Evolutionary conservation across 1,284 basidiomycete species (phyloP).

Genomic region (Puccinia triticina): DNA sequence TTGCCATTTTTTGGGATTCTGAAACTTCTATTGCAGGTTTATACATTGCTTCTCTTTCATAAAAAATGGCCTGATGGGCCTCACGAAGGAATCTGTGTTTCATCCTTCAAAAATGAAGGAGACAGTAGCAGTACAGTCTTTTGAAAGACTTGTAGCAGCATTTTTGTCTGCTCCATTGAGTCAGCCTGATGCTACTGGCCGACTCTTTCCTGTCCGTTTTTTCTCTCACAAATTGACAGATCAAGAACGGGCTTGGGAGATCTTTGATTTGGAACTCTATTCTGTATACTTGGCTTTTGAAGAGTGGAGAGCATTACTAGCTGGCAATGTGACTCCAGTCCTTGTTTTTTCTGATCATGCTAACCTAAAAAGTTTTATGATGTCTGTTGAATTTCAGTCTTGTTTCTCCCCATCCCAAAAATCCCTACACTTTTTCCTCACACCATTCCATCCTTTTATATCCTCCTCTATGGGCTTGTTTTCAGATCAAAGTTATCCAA

Average conservation of each 20-base stretch:
- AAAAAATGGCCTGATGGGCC: not conserved
- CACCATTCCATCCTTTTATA: too few species aligned
- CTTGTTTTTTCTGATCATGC: constrained; percentile 41
- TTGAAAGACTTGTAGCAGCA: not conserved
- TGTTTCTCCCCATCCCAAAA: too few species aligned
- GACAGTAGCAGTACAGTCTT: not conserved
- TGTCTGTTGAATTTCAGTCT: too few species aligned
- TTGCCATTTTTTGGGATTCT: constrained; percentile 8
- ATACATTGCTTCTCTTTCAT: not conserved
- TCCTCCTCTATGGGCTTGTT: too few species aligned
- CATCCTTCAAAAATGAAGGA: not conserved
- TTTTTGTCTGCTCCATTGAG: constrained; percentile 4
- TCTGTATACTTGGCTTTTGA: too few species aligned
- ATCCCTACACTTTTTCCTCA: too few species aligned
- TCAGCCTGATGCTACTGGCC: constrained; percentile 9
- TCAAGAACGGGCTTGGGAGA: too few species aligned
- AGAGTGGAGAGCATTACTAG: too few species aligned
- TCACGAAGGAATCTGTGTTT: not conserved
- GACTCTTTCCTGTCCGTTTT: not conserved
- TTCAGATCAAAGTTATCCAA: too few species aligned
- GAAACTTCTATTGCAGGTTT: constrained; percentile 12
- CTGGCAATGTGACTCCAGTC: constrained; percentile 9
- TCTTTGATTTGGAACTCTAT: too few species aligned
- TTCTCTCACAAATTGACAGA: constrained; percentile 19
- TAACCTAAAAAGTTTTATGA: constrained; percentile 23